Evolutionary conservation across 768 basidiomycete genomes (phyloP).

Genomic region (Lyophyllum shimeji): DNA sequence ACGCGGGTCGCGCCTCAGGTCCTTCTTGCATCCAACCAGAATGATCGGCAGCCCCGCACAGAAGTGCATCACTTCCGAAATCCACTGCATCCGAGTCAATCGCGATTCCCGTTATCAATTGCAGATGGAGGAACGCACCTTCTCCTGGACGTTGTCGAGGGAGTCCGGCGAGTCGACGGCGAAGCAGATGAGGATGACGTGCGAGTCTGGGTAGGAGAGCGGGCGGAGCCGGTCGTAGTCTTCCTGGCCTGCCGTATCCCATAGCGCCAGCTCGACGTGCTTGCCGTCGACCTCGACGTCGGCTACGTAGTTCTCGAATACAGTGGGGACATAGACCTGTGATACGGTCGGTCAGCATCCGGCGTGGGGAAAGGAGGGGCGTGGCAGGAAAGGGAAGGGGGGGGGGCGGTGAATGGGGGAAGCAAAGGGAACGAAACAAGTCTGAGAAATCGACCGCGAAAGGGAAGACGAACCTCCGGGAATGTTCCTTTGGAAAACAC

Average conservation of each 20-base stretch:
- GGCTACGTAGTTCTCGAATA: constrained; percentile 99
- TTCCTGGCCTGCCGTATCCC: constrained; percentile 99
- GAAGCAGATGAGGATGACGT: constrained; percentile 99
- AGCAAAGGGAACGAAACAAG: not conserved
- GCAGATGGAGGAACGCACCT: constrained; percentile 54
- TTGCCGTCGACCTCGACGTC: constrained; percentile 99
- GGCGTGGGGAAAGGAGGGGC: not conserved
- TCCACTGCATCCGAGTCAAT: constrained; percentile 65
- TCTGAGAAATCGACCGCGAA: too few relatives aligned
- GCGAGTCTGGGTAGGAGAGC: constrained; percentile 98
- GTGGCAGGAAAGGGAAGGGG: not conserved
- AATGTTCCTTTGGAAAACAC: constrained; percentile 97
- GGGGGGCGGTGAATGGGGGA: not conserved
- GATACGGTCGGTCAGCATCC: too few relatives aligned
- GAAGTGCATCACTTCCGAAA: constrained; percentile 98
- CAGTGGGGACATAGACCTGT: constrained; percentile 99
- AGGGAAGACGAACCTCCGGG: constrained; percentile 60
- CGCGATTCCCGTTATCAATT: not conserved
- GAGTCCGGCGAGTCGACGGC: constrained; percentile 98
- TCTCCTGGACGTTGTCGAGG: constrained; percentile 99
- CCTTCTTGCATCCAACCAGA: constrained; percentile 99
- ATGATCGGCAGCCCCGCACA: constrained; percentile 93
- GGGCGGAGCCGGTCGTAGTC: constrained; percentile 99
- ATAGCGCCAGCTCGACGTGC: constrained; percentile 96
- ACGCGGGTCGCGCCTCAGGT: constrained; percentile 89